Evolutionary conservation across 2,329 filamentous ascomycete genomes (phyloP), one percentile per base, ranked within the genome.

Genomic region (Fusarium continuum): DNA sequence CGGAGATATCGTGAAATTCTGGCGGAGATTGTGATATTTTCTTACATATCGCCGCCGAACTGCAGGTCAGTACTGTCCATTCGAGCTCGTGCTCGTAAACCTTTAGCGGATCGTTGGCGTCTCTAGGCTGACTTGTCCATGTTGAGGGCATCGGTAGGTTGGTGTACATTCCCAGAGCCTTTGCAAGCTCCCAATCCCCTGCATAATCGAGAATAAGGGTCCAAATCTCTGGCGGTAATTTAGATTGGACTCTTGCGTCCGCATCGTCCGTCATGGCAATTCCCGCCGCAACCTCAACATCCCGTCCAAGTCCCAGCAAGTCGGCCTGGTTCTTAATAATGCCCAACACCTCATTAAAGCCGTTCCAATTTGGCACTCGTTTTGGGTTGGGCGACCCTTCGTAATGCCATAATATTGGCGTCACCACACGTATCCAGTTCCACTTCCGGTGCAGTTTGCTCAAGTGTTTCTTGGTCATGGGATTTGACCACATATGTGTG

Each of bases 171-270:
- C 91, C 88, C 6, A 97, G 81, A 1, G 91, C 89, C 65, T 89
- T 89, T 9, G 94, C 91, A 17, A 96, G 82, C 76, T 97, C 94
- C 94, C 94, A 98, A 74, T 98, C 94, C 36, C 88, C 88, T 1
- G 93, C 86, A 61, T 89, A 87, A 64, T 96, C 91, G 36, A 97
- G 87, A 41, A 98, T 90, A 54, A 94, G 90, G 26, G 90, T 90
- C 92, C 93, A 97, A 32, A 97, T 84, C 76, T 98, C 94, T 0
- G 91, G 87, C 1, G 94, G 94, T 2, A 98, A 80, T 35, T 80
- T 80, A 17, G 77, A 77, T 51, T 77, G 77, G 43, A 74, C 68
- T 52, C 69, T 73, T 35, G 73, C 71, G 31, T 73, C 72, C 39
- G 66, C 71, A 19, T 73, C 76, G 1, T 74, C 70, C 6, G 78